Conservation (phyloP, 1,139 yeast genomes). For the Hemisphaericaspora xylanilytica region DNA sequence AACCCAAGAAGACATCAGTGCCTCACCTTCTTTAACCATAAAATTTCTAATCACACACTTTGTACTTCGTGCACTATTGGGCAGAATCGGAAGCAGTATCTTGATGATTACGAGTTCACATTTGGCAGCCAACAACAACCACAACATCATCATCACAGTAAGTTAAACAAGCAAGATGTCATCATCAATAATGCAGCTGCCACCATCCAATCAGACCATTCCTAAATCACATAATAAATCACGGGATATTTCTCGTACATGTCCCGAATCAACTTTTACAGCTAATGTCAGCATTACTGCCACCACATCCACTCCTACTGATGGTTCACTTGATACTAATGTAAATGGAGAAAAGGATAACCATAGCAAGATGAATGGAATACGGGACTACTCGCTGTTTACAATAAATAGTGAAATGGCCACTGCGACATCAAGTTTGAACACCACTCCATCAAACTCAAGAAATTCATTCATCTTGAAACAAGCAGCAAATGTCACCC, state of each 20-base stretch:
- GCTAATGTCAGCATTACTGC: too few relatives aligned
- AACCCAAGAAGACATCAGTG: too few relatives aligned
- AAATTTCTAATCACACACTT: too few relatives aligned
- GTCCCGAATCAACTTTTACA: too few relatives aligned
- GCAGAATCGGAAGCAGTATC: neutral
- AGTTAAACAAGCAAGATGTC: neutral
- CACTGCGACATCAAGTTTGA: slow-evolving; percentile 1
- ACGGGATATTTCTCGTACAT: too few relatives aligned
- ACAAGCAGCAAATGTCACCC: slow-evolving; percentile 2
- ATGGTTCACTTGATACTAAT: neutral
- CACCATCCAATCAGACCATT: neutral
- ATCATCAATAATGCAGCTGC: slow-evolving; percentile 1
- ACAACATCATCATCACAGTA: neutral
- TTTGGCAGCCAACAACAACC: neutral
- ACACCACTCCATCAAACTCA: slow-evolving; percentile 2
- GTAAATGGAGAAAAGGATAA: neutral
- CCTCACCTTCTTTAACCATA: too few relatives aligned
- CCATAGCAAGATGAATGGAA: neutral
- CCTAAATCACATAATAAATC: too few relatives aligned
- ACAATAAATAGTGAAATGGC: neutral
- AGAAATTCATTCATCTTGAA: slow-evolving; percentile 5
- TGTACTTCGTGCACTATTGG: too few relatives aligned
- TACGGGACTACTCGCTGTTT: neutral
- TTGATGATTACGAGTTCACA: neutral
- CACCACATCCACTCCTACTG: neutral